Evolutionary conservation across 345 rosid species (phyloP).

Genomic region (Pugionium cornutum): DNA sequence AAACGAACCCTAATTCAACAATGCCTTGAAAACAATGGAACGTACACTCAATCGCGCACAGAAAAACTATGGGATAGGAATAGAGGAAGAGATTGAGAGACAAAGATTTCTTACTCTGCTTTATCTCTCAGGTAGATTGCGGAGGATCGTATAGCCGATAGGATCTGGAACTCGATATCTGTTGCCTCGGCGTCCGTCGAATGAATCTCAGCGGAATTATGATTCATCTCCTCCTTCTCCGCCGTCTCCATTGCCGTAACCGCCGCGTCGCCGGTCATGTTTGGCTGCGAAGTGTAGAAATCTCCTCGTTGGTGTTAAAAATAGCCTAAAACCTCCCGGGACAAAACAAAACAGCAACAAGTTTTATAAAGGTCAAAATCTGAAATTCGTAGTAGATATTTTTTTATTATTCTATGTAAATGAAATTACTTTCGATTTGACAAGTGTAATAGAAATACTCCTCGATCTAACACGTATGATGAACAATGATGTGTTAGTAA

Average conservation of each 20-base stretch:
- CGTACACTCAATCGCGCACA: neutral
- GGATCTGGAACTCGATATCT: conserved; percentile 58
- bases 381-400: too few species aligned
- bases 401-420: too few species aligned
- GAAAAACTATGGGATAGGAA: neutral
- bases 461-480: too few species aligned
- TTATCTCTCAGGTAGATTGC: conserved; percentile 59
- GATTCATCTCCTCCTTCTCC: conserved; percentile 18
- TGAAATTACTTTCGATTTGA: too few species aligned
- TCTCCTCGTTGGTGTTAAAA: too few species aligned
- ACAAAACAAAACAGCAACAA: too few species aligned
- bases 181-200: conserved; percentile 20
- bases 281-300: conserved; percentile 1
- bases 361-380: too few species aligned
- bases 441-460: too few species aligned
- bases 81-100: conserved; percentile 8
- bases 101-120: conserved; percentile 54
- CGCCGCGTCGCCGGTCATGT: conserved; percentile 47
- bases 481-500: too few species aligned
- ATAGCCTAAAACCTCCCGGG: too few species aligned
- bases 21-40: neutral
- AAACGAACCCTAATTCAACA: conserved; percentile 17
- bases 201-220: neutral
- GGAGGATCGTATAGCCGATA: conserved; percentile 72
- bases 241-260: conserved; percentile 26